Conservation (phyloP, 2,329 filamentous ascomycete genomes). For the Fusarium protoensiforme region DNA sequence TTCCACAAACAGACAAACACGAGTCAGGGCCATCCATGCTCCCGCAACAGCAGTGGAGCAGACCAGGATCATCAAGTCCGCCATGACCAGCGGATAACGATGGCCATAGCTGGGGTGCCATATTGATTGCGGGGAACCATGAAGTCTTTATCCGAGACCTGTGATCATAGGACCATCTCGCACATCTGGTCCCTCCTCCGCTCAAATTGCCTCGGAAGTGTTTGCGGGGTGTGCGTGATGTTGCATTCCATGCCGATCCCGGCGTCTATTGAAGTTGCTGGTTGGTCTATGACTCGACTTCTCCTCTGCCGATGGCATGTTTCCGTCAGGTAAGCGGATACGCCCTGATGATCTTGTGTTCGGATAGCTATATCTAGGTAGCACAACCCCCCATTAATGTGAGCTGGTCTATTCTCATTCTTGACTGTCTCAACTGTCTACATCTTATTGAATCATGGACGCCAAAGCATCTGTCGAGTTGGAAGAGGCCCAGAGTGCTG, state of each 20-base stretch:
- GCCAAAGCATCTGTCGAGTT: slow-evolving; percentile 24
- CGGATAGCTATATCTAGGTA: neutral
- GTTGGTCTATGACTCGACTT: neutral
- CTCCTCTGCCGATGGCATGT: neutral
- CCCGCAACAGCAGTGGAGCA: neutral
- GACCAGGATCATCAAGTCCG: neutral
- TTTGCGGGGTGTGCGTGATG: neutral
- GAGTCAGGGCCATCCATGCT: neutral
- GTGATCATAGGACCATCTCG: neutral
- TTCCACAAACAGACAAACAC: neutral
- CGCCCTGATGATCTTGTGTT: neutral
- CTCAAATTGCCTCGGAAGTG: neutral
- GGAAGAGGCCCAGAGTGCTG: slow-evolving; percentile 20
- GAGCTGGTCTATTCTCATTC: neutral
- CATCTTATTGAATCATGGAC: slow-evolving; percentile 8
- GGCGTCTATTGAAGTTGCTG: neutral
- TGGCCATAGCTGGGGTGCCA: neutral
- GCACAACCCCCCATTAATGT: neutral
- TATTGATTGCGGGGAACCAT: neutral
- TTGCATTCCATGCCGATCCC: neutral
- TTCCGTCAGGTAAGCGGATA: neutral
- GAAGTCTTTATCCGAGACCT: neutral
- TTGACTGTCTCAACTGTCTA: neutral
- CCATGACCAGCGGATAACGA: neutral
- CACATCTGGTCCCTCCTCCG: neutral